Evolutionary conservation across 2,329 filamentous ascomycete species (phyloP), one percentile per base, ranked within the genome.

Genomic region (Ascochyta koolunga): DNA sequence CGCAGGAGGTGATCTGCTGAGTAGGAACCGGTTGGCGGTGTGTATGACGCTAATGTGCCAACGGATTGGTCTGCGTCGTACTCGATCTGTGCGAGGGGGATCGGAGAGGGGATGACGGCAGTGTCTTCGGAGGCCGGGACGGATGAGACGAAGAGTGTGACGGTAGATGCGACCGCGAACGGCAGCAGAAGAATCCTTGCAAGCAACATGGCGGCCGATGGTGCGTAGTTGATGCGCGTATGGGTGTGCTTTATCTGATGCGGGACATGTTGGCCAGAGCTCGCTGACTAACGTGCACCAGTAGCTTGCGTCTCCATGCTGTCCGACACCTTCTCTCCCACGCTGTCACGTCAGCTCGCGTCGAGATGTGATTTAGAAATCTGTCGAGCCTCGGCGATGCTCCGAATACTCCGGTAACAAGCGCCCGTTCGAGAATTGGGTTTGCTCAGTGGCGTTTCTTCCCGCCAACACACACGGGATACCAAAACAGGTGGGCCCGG

Each of bases 41-140:
- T 72, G 52, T 71, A 75, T 8, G 73, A 74, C 19, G 62, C 48
- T 47, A 76, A 40, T 15, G 69, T 68, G 51, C 77, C 68, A 21
- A 69, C 60, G n/a, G 68, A 54, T 25, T 71, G 67, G 53, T 74
- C 74, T 44, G 68, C 55, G 44, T 74, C 74, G 66, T 76, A 78
- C 54, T 77, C 69, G 61, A 80, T 74, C 50, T 77, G 74, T 42
- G 78, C 77, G 50, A 79, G 73, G 25, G 73, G 70, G 36, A 73
- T 67, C 18, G 77, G 71, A 27, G 74, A 74, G 48, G 72, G 63
- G 35, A 71, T 60, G 31, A 68, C 56, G 45, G 68, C 63, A 22
- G 61, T 96, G 71, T 92, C 88, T 72, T 88, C 89, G 59, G 93
- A 96, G 73, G 89, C 90, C 60, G 92, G 87, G 62, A 99, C 84